A percentile compares a stretch with the other conserved stretches of the same genome.
phyloP scores from a whole-genome alignment of 495 filamentous ascomycete genomes.

The Acidomyces sp. region DNA sequence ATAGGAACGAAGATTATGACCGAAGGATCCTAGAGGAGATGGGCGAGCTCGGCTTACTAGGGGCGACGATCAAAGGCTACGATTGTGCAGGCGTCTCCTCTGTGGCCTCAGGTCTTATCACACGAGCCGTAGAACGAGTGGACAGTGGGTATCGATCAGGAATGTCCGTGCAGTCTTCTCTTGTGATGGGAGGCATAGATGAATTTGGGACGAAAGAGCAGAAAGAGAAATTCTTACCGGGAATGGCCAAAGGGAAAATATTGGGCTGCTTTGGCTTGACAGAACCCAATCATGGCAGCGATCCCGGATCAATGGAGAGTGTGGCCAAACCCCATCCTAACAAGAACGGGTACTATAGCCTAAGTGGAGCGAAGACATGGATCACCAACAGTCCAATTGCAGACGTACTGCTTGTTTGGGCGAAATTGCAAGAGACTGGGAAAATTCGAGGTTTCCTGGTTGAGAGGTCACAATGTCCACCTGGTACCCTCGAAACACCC shows the following conservation, averaged over 20 bases:
- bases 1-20: slow-evolving; percentile 88
- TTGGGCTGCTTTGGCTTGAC: slow-evolving; percentile 90
- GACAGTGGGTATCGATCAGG: slow-evolving; percentile 91
- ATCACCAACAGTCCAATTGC: slow-evolving; percentile 96
- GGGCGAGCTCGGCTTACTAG: slow-evolving; percentile 86
- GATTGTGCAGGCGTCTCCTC: slow-evolving; percentile 88
- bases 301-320: slow-evolving; percentile 93
- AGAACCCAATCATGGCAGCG: slow-evolving; percentile 94
- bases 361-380: slow-evolving; percentile 91
- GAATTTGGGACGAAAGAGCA: slow-evolving; percentile 82
- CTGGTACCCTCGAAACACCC: slow-evolving; percentile 83
- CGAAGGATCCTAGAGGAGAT: slow-evolving; percentile 80
- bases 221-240: slow-evolving; percentile 76
- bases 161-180: slow-evolving; percentile 89
- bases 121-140: slow-evolving; percentile 87
- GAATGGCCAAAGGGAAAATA: slow-evolving; percentile 74
- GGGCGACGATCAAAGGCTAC: slow-evolving; percentile 83
- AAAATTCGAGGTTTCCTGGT: slow-evolving; percentile 94
- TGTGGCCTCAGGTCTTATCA: slow-evolving; percentile 86
- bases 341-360: slow-evolving; percentile 69
- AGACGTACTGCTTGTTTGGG: slow-evolving; percentile 87
- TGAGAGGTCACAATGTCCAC: slow-evolving; percentile 65
- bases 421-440: slow-evolving; percentile 74
- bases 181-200: slow-evolving; percentile 94
- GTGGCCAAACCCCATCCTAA: slow-evolving; percentile 71